phyloP scores from a whole-genome alignment of 257 asterid genomes.

The Nyctanthes arbortristis region DNA sequence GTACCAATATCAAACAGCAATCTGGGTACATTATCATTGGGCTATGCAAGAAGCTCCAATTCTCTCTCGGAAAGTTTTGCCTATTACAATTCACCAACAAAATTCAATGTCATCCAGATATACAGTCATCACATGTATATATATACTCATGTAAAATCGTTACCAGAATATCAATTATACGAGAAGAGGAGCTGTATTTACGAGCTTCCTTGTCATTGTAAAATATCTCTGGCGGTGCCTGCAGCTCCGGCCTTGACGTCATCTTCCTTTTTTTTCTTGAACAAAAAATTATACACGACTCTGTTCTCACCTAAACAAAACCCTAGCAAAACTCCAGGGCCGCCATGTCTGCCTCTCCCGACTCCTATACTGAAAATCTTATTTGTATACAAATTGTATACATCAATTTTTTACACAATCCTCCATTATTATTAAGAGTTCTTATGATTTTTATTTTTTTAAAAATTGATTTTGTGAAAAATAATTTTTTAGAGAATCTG shows the following conservation, averaged over 20 bases:
- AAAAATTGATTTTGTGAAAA: no score
- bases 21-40: conserved; percentile 75
- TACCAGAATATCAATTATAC: conserved; percentile 92
- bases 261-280: conserved; percentile 19
- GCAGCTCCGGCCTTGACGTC: conserved; percentile 91
- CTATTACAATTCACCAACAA: conserved; percentile 33
- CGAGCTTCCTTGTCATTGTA: conserved; percentile 94
- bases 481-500: no score
- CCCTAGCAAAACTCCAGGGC: no score
- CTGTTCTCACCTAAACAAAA: no score
- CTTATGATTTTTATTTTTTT: no score
- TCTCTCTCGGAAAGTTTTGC: conserved; percentile 92
- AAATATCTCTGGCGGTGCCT: conserved; percentile 97
- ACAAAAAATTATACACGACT: no score
- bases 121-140: neutral
- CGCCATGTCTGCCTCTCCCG: no score
- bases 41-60: conserved; percentile 85
- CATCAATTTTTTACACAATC: no score
- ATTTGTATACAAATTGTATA: no score
- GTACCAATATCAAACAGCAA: conserved; percentile 90
- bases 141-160: neutral
- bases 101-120: neutral
- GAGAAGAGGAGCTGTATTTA: conserved; percentile 94
- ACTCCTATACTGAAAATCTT: no score
- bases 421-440: no score